phyloP scores from a whole-genome alignment of 805 yeast genomes.

The Metschnikowia lochheadii region DNA sequence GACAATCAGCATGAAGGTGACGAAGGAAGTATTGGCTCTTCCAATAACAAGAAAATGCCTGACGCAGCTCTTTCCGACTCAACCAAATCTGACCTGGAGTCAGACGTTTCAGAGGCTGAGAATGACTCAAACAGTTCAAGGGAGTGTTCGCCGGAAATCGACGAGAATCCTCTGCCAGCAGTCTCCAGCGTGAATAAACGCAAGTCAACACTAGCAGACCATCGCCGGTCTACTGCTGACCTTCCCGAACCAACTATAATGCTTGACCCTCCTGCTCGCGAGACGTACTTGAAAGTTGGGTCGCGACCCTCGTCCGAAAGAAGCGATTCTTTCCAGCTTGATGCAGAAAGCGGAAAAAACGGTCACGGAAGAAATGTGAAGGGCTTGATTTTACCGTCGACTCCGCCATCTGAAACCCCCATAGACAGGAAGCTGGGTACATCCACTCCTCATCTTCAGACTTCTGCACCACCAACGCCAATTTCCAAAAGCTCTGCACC shows the following conservation, averaged over 20 bases:
- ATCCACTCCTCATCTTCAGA: not conserved
- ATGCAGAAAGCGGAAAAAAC: not conserved
- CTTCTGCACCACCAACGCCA: constrained; percentile 2
- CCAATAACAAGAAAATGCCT: not conserved
- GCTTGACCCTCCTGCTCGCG: not conserved
- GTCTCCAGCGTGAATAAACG: not conserved
- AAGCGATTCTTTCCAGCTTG: not conserved
- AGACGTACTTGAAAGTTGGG: not conserved
- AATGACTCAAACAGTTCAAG: not conserved
- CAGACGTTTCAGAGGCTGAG: not conserved
- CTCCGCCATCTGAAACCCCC: not conserved
- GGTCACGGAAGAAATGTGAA: not conserved
- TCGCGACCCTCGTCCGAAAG: not conserved
- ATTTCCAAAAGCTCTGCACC: constrained; percentile 1
- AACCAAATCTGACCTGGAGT: not conserved
- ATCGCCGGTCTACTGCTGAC: not conserved
- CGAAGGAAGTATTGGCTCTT: not conserved
- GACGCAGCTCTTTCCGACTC: not conserved
- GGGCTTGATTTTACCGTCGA: not conserved
- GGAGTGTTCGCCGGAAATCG: not conserved
- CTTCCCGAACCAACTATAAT: constrained; percentile 2
- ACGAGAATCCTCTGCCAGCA: not conserved
- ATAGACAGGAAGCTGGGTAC: not conserved
- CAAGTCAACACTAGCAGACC: not conserved
- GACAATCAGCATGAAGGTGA: not conserved